Percentiles rank a stretch among this genome's conserved stretches.
Evolutionary conservation across 768 basidiomycete species (phyloP).

Genomic region (Agrocybe praecox): DNA sequence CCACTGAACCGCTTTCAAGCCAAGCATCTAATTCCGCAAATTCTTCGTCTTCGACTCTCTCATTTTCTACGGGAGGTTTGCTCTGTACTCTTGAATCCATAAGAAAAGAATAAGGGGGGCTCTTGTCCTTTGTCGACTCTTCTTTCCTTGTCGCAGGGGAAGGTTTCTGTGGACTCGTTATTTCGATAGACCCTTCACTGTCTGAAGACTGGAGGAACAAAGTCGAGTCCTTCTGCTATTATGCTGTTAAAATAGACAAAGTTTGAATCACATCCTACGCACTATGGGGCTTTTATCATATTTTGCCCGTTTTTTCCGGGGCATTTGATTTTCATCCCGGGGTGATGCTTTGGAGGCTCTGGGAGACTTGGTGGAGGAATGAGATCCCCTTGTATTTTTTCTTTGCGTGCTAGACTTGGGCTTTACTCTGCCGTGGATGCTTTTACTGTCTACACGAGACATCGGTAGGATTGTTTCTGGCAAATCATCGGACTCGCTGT

Average conservation of each 20-base stretch:
- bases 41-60: slow-evolving; percentile 38
- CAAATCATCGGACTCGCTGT: slow-evolving; percentile 42
- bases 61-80: neutral
- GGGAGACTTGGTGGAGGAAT: too few species aligned
- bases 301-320: neutral
- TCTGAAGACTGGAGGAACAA: slow-evolving; percentile 21
- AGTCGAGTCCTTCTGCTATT: slow-evolving; percentile 1
- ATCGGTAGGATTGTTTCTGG: slow-evolving; percentile 37
- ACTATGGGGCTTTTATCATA: neutral
- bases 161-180: slow-evolving; percentile 9
- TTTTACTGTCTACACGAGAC: neutral
- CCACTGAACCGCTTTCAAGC: slow-evolving; percentile 66
- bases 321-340: neutral
- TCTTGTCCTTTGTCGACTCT: neutral
- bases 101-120: neutral
- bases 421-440: neutral
- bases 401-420: too few species aligned
- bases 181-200: slow-evolving; percentile 19
- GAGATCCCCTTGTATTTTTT: too few species aligned
- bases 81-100: neutral
- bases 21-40: slow-evolving; percentile 71
- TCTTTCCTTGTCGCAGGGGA: neutral
- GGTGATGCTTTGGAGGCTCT: neutral
- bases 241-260: neutral
- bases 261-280: neutral